Percentiles rank a stretch among this genome's conserved stretches.
These are phyloP conservation scores for Glycine latifolia DNA, from an alignment of 306 rosid genomes.

Conservation along the genomic window DNA sequence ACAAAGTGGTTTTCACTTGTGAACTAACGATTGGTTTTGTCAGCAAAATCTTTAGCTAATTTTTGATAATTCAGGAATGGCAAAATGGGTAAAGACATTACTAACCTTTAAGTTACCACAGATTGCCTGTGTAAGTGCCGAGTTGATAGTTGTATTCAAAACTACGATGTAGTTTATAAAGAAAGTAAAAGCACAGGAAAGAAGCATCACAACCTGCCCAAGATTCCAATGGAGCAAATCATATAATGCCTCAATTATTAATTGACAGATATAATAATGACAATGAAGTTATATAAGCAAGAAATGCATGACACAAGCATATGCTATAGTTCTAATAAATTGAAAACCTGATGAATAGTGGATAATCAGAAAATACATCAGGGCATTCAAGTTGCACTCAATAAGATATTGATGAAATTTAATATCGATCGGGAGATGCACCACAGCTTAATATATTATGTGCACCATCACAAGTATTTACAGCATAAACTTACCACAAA, in stretches of 20 bases:
- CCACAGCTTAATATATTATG: not conserved
- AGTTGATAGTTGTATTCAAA: slow-evolving; percentile 79
- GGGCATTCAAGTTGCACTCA: not conserved
- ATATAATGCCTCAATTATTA: slow-evolving; percentile 35
- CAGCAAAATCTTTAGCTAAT: not conserved
- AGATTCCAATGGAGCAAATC: slow-evolving; percentile 41
- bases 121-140: slow-evolving; percentile 85
- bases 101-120: slow-evolving; percentile 71
- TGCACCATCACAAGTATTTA: not conserved
- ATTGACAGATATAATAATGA: not conserved
- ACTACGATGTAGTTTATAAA: slow-evolving; percentile 76
- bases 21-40: not conserved
- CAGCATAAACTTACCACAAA: not conserved
- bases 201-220: slow-evolving; percentile 75
- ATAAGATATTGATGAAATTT: not conserved
- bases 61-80: not conserved
- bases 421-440: too few relatives aligned
- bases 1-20: slow-evolving; percentile 5
- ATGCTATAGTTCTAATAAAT: not conserved
- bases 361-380: slow-evolving; percentile 3
- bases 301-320: not conserved
- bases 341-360: not conserved
- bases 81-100: not conserved
- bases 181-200: slow-evolving; percentile 81
- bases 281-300: not conserved